phyloP scores from a whole-genome alignment of 306 rosid genomes.

The Phaseolus lunatus region DNA sequence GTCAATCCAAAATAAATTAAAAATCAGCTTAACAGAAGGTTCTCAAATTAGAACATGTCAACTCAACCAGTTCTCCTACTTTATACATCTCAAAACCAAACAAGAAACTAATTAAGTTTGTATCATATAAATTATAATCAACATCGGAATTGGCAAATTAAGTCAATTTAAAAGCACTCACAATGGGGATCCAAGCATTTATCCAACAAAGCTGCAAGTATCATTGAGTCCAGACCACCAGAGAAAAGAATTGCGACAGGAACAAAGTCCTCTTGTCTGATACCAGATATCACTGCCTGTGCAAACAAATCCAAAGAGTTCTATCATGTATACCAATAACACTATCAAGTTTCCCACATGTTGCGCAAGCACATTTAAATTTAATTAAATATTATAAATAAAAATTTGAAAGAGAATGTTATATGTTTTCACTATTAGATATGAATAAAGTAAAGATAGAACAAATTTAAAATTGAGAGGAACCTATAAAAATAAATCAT shows the following conservation, averaged over 20 bases:
- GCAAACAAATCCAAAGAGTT: conserved; percentile 49
- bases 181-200: conserved; percentile 76
- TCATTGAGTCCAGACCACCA: conserved; percentile 98
- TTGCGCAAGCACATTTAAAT: background rate
- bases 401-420: background rate
- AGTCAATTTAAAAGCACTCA: conserved; percentile 59
- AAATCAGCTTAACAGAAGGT: conserved; percentile 35
- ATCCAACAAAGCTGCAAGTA: conserved; percentile 89
- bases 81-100: conserved; percentile 39
- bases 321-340: conserved; percentile 41
- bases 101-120: conserved; percentile 35
- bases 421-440: background rate
- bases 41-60: conserved; percentile 36
- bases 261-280: conserved; percentile 53
- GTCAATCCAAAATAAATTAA: conserved; percentile 49
- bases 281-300: conserved; percentile 63
- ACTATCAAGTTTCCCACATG: background rate
- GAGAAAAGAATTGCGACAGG: conserved; percentile 95
- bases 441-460: background rate
- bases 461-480: background rate
- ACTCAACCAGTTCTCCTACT: conserved; percentile 40
- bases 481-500: background rate
- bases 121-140: background rate
- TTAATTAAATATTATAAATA: background rate
- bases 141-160: conserved; percentile 13